Conservation (phyloP, 2,329 filamentous ascomycete genomes). For the Acrocalymma vagum region DNA sequence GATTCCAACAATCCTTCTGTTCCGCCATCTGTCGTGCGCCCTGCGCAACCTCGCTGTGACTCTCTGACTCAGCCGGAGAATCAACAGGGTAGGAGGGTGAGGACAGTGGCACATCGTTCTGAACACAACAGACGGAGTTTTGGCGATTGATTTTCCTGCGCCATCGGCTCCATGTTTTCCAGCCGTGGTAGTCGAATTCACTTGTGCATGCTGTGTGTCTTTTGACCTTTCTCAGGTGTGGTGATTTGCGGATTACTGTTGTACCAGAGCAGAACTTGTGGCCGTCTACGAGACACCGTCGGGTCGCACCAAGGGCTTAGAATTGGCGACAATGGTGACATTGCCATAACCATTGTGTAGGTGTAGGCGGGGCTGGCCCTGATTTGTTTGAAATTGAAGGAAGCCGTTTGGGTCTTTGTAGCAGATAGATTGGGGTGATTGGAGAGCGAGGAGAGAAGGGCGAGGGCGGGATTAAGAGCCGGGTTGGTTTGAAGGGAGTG, state of each 20-base stretch:
- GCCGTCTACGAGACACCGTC: conserved; percentile 63
- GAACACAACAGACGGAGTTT: conserved; percentile 24
- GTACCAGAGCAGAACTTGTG: conserved; percentile 63
- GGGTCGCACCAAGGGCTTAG: conserved; percentile 60
- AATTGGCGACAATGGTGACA: conserved; percentile 60
- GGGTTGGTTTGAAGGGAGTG: conserved; percentile 53
- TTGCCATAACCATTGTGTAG: conserved; percentile 58
- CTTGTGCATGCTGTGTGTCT: conserved; percentile 55
- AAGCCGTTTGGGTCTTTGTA: too few species aligned
- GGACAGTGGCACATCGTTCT: too few species aligned
- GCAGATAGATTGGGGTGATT: conserved; percentile 24
- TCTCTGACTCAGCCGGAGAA: conserved; percentile 4
- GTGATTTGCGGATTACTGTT: conserved; percentile 40
- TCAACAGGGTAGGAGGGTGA: conserved; percentile 3
- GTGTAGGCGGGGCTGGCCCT: conserved; percentile 1
- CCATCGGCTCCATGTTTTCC: conserved; percentile 59
- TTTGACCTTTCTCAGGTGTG: conserved; percentile 15
- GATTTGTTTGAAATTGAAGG: conserved; percentile 11
- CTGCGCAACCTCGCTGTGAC: background rate
- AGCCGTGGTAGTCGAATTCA: conserved; percentile 63
- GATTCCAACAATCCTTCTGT: conserved; percentile 52
- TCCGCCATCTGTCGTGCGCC: conserved; percentile 3
- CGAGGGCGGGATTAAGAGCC: conserved; percentile 54
- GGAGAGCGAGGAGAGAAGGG: conserved; percentile 51
- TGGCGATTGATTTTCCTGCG: conserved; percentile 26